Evolutionary conservation across 192 early-diverging fungal genomes (phyloP).

Genomic region (Chytriomyces sp.): DNA sequence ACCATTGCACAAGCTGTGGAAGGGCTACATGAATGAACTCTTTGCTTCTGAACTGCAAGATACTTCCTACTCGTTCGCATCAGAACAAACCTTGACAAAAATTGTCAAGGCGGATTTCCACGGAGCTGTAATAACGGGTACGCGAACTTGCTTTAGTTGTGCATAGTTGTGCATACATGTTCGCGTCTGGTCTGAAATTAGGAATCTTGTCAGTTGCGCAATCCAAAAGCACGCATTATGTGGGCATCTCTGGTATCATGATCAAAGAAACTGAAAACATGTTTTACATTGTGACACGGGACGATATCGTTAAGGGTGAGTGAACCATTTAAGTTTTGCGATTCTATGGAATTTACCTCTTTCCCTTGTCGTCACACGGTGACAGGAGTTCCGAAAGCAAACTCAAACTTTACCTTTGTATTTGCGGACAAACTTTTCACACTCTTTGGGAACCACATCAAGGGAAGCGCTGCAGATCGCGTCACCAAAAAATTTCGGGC

Average conservation of each 20-base stretch:
- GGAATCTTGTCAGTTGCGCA: constrained; percentile 53
- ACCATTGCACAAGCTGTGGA: constrained; percentile 78
- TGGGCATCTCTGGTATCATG: constrained; percentile 78
- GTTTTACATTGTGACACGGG: constrained; percentile 73
- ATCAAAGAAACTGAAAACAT: constrained; percentile 89
- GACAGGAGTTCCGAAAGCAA: constrained; percentile 74
- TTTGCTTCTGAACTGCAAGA: neutral
- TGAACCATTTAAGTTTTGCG: constrained; percentile 33
- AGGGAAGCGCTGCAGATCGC: constrained; percentile 69
- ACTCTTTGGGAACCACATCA: constrained; percentile 80
- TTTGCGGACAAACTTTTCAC: constrained; percentile 54
- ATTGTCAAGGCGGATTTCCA: constrained; percentile 84
- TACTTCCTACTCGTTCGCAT: neutral
- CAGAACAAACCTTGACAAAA: constrained; percentile 43
- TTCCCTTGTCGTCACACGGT: neutral
- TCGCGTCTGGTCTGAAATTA: neutral
- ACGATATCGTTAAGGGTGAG: constrained; percentile 64
- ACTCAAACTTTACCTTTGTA: constrained; percentile 48
- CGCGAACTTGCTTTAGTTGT: neutral
- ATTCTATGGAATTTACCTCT: constrained; percentile 6
- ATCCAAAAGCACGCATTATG: constrained; percentile 75
- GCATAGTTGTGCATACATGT: neutral
- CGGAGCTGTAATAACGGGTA: constrained; percentile 75
- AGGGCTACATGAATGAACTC: constrained; percentile 71
- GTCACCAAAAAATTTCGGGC: constrained; percentile 73